Percentiles rank a stretch among this genome's conserved stretches.
phyloP scores from a whole-genome alignment of 441 rosid species.

The Breynia disticha region DNA sequence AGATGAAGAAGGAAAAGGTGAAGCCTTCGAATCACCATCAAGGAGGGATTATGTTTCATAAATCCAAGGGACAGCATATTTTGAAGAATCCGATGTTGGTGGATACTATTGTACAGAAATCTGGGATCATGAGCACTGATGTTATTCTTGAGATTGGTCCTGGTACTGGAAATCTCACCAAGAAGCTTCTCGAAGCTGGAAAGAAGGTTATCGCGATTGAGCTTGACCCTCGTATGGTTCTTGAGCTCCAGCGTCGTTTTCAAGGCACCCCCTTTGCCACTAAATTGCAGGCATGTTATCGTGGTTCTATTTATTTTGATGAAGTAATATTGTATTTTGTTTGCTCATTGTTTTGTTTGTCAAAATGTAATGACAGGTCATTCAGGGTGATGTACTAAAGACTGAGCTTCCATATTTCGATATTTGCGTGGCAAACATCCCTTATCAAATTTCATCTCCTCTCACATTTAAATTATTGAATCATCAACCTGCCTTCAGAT shows the following conservation, averaged over 20 bases:
- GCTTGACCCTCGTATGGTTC: constrained; percentile 88
- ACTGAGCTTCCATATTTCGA: constrained; percentile 84
- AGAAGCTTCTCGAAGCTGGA: constrained; percentile 83
- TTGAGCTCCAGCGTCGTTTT: constrained; percentile 79
- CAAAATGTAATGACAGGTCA: constrained; percentile 35
- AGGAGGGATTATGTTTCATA: constrained; percentile 81
- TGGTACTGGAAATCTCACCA: constrained; percentile 84
- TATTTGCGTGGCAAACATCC: constrained; percentile 86
- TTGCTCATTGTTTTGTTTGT: not conserved
- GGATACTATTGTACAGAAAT: constrained; percentile 71
- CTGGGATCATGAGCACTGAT: constrained; percentile 75
- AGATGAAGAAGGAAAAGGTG: constrained; percentile 63
- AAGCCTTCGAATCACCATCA: constrained; percentile 55
- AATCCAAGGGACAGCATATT: constrained; percentile 85
- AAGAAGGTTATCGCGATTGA: constrained; percentile 76
- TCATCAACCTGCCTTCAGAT: constrained; percentile 72
- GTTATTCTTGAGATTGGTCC: constrained; percentile 86
- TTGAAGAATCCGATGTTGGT: constrained; percentile 79
- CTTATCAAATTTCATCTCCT: constrained; percentile 72
- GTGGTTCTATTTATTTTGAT: too few relatives aligned
- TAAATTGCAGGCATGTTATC: constrained; percentile 42
- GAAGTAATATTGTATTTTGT: too few relatives aligned
- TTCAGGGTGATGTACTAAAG: constrained; percentile 84
- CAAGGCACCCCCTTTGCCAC: constrained; percentile 61
- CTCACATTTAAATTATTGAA: constrained; percentile 55